Percentiles rank a stretch among this genome's conserved stretches.
These are phyloP conservation scores for Mycosphaerella sp. DNA, from an alignment of 2,329 filamentous ascomycete genomes.

Conservation along the genomic window DNA sequence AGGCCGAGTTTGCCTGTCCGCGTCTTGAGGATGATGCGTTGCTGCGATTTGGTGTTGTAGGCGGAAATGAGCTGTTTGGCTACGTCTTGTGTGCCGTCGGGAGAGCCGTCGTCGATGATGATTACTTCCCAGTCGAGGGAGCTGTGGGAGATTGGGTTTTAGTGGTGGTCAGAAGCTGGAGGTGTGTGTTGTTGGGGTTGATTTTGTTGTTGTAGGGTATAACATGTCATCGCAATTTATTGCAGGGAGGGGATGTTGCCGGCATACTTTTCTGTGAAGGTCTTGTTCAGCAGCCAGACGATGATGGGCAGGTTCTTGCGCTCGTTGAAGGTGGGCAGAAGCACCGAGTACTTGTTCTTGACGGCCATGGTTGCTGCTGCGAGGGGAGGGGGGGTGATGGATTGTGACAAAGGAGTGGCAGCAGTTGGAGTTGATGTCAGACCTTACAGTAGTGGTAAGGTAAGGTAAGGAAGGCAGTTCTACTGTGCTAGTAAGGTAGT, in stretches of 20 bases:
- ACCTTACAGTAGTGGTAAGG: too few relatives aligned
- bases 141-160: too few relatives aligned
- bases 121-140: slow-evolving; percentile 95
- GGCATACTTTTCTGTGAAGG: slow-evolving; percentile 77
- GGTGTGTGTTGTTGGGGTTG: background rate
- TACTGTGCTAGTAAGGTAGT: too few relatives aligned
- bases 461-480: too few relatives aligned
- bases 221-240: too few relatives aligned
- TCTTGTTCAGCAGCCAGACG: slow-evolving; percentile 86
- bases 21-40: slow-evolving; percentile 67
- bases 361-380: slow-evolving; percentile 36
- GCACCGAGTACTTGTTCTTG: slow-evolving; percentile 92
- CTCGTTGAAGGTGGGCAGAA: slow-evolving; percentile 98
- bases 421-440: slow-evolving; percentile 1
- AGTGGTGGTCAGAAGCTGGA: too few relatives aligned
- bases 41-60: slow-evolving; percentile 60
- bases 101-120: slow-evolving; percentile 96
- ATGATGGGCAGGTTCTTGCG: slow-evolving; percentile 95
- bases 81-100: slow-evolving; percentile 87
- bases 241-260: background rate
- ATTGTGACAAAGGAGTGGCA: background rate
- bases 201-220: too few relatives aligned
- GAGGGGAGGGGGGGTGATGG: background rate
- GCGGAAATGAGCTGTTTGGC: slow-evolving; percentile 83
- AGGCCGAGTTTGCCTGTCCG: slow-evolving; percentile 95